A percentile compares a stretch with the other conserved stretches of the same genome.
These are phyloP conservation scores for Myxozyma mucilagina DNA, from an alignment of 805 yeast genomes.

Conservation along the genomic window DNA sequence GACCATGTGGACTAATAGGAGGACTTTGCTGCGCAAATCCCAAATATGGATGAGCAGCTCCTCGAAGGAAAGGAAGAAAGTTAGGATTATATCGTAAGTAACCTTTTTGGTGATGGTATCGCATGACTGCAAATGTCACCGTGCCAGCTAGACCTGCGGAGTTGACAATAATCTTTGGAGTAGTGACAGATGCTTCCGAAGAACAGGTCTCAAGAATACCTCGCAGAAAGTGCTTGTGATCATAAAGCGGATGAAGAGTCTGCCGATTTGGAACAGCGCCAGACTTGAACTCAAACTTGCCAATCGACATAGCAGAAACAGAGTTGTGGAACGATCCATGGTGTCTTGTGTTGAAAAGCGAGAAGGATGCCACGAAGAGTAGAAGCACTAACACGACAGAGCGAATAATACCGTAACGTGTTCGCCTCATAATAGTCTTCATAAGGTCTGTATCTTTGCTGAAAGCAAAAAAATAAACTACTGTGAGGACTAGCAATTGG, in stretches of 20 bases:
- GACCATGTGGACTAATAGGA: background rate
- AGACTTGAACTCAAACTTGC: too few species aligned
- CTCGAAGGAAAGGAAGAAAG: conserved; percentile 21
- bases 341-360: too few species aligned
- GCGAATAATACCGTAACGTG: too few species aligned
- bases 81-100: conserved; percentile 15
- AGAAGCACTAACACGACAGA: too few species aligned
- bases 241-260: background rate
- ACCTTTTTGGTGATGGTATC: background rate
- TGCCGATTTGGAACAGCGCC: background rate
- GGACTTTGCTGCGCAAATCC: conserved; percentile 20
- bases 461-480: too few species aligned
- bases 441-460: too few species aligned
- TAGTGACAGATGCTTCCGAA: background rate
- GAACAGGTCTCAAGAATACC: background rate
- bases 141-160: conserved; percentile 7
- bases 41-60: conserved; percentile 20
- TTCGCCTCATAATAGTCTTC: too few species aligned
- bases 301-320: too few species aligned
- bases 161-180: conserved; percentile 2
- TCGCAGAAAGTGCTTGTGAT: conserved; percentile 1
- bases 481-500: too few species aligned
- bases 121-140: background rate
- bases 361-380: too few species aligned
- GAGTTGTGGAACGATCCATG: too few species aligned